Evolutionary conservation across 2,329 filamentous ascomycete species (phyloP).

Genomic region (Ceratocystiopsis minuta): DNA sequence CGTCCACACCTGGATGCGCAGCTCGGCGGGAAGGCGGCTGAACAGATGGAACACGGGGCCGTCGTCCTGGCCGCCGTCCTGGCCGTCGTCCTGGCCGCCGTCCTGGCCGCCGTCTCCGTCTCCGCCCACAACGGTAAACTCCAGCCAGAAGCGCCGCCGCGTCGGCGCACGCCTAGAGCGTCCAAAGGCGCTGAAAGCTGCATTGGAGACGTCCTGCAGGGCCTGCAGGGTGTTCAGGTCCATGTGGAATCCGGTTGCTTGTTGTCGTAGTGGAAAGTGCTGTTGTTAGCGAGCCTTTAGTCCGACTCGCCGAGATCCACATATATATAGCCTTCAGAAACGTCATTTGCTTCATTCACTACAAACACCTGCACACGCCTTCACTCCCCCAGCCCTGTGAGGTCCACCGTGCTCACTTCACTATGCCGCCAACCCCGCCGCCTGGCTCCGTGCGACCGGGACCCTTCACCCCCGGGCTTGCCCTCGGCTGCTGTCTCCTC

Average conservation of each 20-base stretch:
- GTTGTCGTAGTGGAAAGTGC: no score
- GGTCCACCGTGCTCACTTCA: slow-evolving; percentile 2
- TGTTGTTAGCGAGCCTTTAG: no score
- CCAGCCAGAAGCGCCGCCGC: slow-evolving; percentile 21
- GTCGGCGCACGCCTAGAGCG: not conserved
- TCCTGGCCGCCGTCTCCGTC: not conserved
- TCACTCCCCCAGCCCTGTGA: slow-evolving; percentile 1
- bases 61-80: slow-evolving; percentile 6
- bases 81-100: slow-evolving; percentile 12
- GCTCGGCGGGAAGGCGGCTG: slow-evolving; percentile 23
- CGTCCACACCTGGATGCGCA: slow-evolving; percentile 30
- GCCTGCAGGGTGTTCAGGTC: no score
- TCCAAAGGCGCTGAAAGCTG: no score
- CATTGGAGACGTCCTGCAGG: no score
- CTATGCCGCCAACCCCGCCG: slow-evolving; percentile 2
- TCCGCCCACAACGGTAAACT: slow-evolving; percentile 27
- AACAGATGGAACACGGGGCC: slow-evolving; percentile 23
- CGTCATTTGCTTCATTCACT: no score
- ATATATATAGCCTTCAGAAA: no score
- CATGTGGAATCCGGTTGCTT: no score
- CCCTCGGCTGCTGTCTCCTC: slow-evolving; percentile 9
- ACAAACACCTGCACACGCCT: no score
- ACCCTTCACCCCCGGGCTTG: no score
- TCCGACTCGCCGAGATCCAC: no score
- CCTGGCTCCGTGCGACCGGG: not conserved